Evolutionary conservation across 1,139 yeast species (phyloP).

Genomic region (Geotrichum europaeum): DNA sequence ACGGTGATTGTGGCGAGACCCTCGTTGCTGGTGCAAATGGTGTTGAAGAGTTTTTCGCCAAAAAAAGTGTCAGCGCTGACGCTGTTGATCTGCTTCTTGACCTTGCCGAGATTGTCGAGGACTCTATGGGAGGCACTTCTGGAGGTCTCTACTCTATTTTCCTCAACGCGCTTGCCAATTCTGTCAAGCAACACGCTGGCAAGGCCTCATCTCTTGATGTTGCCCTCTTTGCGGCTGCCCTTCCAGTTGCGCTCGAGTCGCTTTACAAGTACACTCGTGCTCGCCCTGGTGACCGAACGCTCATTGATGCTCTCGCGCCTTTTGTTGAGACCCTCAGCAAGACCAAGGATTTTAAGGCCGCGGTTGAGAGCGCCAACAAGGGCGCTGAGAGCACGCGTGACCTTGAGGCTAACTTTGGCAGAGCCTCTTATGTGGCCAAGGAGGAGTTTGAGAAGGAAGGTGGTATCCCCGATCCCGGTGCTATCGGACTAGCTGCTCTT

Average conservation of each 20-base stretch:
- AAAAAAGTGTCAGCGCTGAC: conserved; percentile 1
- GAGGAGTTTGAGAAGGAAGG: conserved; percentile 44
- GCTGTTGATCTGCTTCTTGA: conserved; percentile 52
- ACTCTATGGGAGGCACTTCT: conserved; percentile 93
- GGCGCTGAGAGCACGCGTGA: conserved; percentile 75
- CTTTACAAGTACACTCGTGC: conserved; percentile 81
- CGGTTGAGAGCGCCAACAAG: conserved; percentile 60
- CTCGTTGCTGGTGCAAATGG: conserved; percentile 77
- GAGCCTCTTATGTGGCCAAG: conserved; percentile 81
- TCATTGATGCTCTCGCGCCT: conserved; percentile 54
- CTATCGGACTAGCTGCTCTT: conserved; percentile 40
- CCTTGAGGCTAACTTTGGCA: conserved; percentile 79
- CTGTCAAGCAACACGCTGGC: conserved; percentile 34
- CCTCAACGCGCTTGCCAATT: conserved; percentile 59
- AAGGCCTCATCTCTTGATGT: conserved; percentile 32
- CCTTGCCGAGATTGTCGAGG: conserved; percentile 73
- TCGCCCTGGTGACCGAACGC: conserved; percentile 52
- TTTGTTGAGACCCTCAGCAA: conserved; percentile 61
- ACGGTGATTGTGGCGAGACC: conserved; percentile 96
- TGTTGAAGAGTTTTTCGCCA: conserved; percentile 46
- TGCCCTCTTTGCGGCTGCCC: conserved; percentile 40
- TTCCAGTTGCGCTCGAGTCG: conserved; percentile 51
- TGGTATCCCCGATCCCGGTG: conserved; percentile 90
- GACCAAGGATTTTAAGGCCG: conserved; percentile 45
- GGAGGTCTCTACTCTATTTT: conserved; percentile 89